phyloP scores from a whole-genome alignment of 805 yeast genomes.

The Priceomyces fermenticarens region DNA sequence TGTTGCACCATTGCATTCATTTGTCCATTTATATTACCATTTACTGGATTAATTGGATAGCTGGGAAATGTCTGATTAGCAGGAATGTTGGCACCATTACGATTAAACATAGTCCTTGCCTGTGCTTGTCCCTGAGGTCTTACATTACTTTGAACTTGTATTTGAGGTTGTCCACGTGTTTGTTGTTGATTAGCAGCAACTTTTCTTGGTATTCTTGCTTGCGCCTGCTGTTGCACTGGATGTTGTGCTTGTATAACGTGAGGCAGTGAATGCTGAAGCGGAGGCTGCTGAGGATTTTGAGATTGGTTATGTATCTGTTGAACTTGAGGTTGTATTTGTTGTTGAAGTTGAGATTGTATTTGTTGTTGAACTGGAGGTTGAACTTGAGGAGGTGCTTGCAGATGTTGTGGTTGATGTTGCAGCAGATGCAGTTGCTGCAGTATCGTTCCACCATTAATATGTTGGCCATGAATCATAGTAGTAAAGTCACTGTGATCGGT shows the following conservation, averaged over 20 bases:
- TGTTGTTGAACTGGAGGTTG: constrained; percentile 11
- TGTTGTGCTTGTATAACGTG: background rate
- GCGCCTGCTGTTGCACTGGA: background rate
- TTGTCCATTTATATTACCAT: constrained; percentile 3
- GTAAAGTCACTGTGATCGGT: constrained; percentile 10
- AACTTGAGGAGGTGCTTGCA: constrained; percentile 14
- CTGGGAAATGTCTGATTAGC: constrained; percentile 1
- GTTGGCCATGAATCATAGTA: constrained; percentile 10
- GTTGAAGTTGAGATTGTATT: constrained; percentile 1
- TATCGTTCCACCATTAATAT: background rate
- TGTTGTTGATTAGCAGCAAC: no score
- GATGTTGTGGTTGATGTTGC: constrained; percentile 11
- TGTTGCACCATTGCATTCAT: constrained; percentile 6
- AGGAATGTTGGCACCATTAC: constrained; percentile 1
- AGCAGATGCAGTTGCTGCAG: constrained; percentile 1
- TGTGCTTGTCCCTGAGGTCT: background rate
- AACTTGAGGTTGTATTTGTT: constrained; percentile 2
- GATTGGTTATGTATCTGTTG: constrained; percentile 1
- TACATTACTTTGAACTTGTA: no score
- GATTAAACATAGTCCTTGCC: background rate
- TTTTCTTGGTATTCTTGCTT: background rate
- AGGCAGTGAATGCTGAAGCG: background rate
- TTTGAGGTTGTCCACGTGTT: no score
- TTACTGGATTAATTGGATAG: background rate
- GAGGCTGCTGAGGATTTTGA: background rate